These are phyloP conservation scores for Kwoniella sp. DNA, from an alignment of 768 basidiomycete genomes.

Conservation along the genomic window DNA sequence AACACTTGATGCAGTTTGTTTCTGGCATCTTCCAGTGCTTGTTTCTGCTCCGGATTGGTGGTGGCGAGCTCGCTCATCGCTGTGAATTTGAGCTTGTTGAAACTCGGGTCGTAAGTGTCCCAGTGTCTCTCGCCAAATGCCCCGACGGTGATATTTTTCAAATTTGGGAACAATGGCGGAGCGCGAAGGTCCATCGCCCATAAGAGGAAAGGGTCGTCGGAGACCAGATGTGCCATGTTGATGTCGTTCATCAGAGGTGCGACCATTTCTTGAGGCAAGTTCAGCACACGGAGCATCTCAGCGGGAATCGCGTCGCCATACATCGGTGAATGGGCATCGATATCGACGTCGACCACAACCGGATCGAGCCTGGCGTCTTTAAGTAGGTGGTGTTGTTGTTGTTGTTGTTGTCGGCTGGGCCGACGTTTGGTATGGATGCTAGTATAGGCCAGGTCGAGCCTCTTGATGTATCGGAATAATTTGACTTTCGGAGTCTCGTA, in stretches of 20 bases:
- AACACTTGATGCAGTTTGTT: conserved; percentile 3
- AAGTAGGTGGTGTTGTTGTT: background rate
- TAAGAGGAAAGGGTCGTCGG: background rate
- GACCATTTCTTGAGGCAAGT: background rate
- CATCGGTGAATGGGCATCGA: background rate
- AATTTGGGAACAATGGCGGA: conserved; percentile 1
- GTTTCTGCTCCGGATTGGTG: background rate
- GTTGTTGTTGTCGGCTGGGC: background rate
- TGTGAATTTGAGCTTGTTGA: conserved; percentile 8
- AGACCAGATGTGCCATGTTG: background rate
- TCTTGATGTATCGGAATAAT: conserved; percentile 4
- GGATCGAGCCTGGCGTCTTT: too few relatives aligned
- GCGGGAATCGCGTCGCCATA: background rate
- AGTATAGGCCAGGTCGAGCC: conserved; percentile 13
- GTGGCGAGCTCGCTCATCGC: background rate
- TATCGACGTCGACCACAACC: too few relatives aligned
- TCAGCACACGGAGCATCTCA: background rate
- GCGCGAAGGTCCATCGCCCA: conserved; percentile 4
- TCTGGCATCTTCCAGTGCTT: background rate
- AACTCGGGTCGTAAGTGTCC: conserved; percentile 7
- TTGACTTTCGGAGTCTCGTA: conserved; percentile 4
- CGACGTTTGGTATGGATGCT: background rate
- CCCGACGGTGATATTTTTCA: background rate
- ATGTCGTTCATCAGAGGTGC: conserved; percentile 6
- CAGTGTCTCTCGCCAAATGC: background rate